These are phyloP conservation scores for Gracilaria caudata DNA, from an alignment of 23 red algal genomes.

Conservation along the genomic window DNA sequence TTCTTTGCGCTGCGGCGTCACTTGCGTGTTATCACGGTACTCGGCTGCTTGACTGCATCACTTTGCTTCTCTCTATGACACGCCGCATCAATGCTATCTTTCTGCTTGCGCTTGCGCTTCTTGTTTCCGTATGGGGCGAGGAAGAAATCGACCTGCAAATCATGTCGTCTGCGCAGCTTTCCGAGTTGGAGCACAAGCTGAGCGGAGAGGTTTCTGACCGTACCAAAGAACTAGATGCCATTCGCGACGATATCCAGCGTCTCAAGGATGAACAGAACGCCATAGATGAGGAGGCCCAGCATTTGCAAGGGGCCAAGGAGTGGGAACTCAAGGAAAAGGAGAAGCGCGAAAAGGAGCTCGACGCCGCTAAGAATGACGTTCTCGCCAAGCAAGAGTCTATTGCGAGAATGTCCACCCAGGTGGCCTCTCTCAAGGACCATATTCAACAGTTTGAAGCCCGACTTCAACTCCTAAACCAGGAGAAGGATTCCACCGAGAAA, in stretches of 20 bases:
- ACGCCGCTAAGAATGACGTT: conserved; percentile 78
- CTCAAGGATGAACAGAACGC: conserved; percentile 57
- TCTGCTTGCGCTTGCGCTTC: conserved; percentile 6
- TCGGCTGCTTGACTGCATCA: background rate
- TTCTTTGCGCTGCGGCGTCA: background rate
- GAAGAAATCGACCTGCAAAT: conserved; percentile 54
- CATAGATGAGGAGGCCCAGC: conserved; percentile 66
- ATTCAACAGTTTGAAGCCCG: conserved; percentile 55
- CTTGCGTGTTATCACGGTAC: background rate
- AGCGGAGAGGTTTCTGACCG: conserved; percentile 49
- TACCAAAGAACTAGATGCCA: conserved; percentile 26
- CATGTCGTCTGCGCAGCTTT: conserved; percentile 47
- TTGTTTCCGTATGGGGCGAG: conserved; percentile 30
- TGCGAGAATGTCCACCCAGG: conserved; percentile 61
- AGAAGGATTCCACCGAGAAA: conserved; percentile 61
- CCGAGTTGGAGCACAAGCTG: conserved; percentile 41
- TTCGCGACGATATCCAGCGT: conserved; percentile 45
- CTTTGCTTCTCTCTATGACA: background rate
- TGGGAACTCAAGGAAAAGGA: conserved; percentile 67
- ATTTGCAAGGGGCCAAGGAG: conserved; percentile 66
- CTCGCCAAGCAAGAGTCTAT: conserved; percentile 68
- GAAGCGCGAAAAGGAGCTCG: conserved; percentile 67
- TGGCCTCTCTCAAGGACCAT: conserved; percentile 66
- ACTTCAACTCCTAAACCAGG: conserved; percentile 63
- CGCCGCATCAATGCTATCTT: background rate